phyloP scores from a whole-genome alignment of 1,284 basidiomycete genomes.

The Rhodotorula mucilaginosa region DNA sequence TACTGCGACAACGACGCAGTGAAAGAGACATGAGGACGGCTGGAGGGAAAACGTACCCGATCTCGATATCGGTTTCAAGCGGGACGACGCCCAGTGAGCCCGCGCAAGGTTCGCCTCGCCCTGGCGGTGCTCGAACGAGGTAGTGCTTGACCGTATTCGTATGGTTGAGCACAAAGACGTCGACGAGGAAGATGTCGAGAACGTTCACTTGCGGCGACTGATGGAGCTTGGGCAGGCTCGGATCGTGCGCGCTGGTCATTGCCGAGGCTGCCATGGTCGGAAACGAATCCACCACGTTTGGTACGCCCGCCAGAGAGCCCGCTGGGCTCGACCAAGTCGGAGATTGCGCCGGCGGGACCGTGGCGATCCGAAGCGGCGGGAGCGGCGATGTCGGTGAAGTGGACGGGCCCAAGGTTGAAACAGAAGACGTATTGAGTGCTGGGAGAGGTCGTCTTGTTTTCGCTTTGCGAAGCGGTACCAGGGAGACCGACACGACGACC shows the following conservation, averaged over 20 bases:
- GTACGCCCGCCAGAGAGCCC: neutral
- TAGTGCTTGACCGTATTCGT: slow-evolving; percentile 23
- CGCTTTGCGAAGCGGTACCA: slow-evolving; percentile 30
- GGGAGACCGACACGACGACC: slow-evolving; percentile 31
- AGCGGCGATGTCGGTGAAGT: neutral
- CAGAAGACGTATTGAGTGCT: neutral
- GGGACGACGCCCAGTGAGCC: slow-evolving; percentile 12
- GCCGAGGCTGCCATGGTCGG: neutral
- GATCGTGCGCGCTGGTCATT: neutral
- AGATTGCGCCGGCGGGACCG: slow-evolving; percentile 2
- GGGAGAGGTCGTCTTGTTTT: neutral
- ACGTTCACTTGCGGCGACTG: slow-evolving; percentile 31
- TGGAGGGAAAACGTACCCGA: slow-evolving; percentile 21
- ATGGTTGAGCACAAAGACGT: slow-evolving; percentile 35
- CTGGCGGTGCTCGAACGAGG: slow-evolving; percentile 23
- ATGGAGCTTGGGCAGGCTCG: neutral
- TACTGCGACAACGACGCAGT: too few species aligned
- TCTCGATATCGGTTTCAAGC: slow-evolving; percentile 38
- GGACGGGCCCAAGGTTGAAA: neutral
- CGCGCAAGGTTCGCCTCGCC: neutral
- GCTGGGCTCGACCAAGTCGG: neutral
- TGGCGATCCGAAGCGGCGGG: neutral
- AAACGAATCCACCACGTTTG: neutral
- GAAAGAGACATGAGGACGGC: too few species aligned
- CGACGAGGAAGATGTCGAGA: slow-evolving; percentile 40